Base-by-base conservation (phyloP, 2,329 filamentous ascomycete genomes). In the Botrytis galanthina region DNA sequence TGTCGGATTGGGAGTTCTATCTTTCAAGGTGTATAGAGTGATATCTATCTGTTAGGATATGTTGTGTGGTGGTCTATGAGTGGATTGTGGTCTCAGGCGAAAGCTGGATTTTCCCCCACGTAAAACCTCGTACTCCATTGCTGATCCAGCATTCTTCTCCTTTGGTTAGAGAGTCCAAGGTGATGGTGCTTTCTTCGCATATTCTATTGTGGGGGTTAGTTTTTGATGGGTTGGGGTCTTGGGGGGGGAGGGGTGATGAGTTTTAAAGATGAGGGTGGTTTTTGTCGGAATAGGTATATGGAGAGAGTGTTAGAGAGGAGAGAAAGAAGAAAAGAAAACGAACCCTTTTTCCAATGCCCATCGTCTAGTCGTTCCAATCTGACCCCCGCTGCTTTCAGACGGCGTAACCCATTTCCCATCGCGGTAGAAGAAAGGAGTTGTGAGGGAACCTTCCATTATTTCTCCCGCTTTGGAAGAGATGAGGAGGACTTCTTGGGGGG, bases 81-180 rank as follows among this genome's bases (percentile, higher is more conserved):
- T 48, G 20, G 9, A 48, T n/a, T 26, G 14, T 9, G n/a, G 12
- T 63, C n/a, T 29, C 46, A 22, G 39, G 54, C 14, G 44, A 48
- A 48, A 80, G 62, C 63, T 78, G 77, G 8, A 81, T 62, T 70
- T 75, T 83, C 0, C 87, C 88, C 73, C 81, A 84, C 20, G 90
- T 85, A 77, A 97, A 97, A 0, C 95, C 95, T 76, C 92, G 88
- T 1, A 95, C 92, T 0, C 93, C 94, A 81, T 95, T 98, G 81
- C 94, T 97, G 71, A 98, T 83, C 92, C 94, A 97, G 75, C 95
- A 92, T 71, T 91, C 86, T 81, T 98, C 95, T 1, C 91, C 93
- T 76, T 93, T 86, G 5, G 85, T 80, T 20, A 97, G 81, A 10
- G 90, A 90, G 20, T 86, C 83, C 3, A 84, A 84, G n/a, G 81